Conservation (phyloP, 345 rosid species). For the Bruguiera sexangula region DNA sequence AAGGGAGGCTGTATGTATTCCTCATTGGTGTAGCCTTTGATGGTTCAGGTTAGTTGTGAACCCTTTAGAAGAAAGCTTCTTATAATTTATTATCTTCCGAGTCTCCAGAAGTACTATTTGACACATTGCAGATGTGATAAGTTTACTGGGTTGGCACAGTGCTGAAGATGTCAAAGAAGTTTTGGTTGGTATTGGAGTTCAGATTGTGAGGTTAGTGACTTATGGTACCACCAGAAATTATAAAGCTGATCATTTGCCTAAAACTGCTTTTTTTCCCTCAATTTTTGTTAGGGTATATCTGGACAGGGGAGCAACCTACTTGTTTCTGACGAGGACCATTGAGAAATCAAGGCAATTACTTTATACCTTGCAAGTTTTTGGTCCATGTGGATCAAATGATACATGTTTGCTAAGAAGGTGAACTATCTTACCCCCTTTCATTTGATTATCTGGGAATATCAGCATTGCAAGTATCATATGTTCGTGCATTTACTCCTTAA, state of each 20-base stretch:
- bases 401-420: slow-evolving; percentile 62
- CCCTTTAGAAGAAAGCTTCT: slow-evolving; percentile 19
- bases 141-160: slow-evolving; percentile 59
- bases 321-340: slow-evolving; percentile 64
- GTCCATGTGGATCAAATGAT: slow-evolving; percentile 33
- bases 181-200: slow-evolving; percentile 78
- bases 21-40: slow-evolving; percentile 55
- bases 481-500: background rate
- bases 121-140: slow-evolving; percentile 54
- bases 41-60: slow-evolving; percentile 61
- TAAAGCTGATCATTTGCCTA: slow-evolving; percentile 20
- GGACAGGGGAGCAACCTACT: slow-evolving; percentile 49
- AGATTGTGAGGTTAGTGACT: slow-evolving; percentile 70
- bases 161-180: slow-evolving; percentile 70
- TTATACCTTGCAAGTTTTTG: slow-evolving; percentile 43
- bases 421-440: slow-evolving; percentile 17
- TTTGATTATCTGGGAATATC: too few species aligned
- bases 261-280: slow-evolving; percentile 6
- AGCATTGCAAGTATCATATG: background rate
- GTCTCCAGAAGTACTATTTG: slow-evolving; percentile 28
- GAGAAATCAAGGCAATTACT: slow-evolving; percentile 66
- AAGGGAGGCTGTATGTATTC: slow-evolving; percentile 61
- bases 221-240: slow-evolving; percentile 13
- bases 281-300: slow-evolving; percentile 47
- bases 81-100: slow-evolving; percentile 17